Evolutionary conservation across 148 eudicot species (phyloP).

Genomic region (Vaccinium darrowii): DNA sequence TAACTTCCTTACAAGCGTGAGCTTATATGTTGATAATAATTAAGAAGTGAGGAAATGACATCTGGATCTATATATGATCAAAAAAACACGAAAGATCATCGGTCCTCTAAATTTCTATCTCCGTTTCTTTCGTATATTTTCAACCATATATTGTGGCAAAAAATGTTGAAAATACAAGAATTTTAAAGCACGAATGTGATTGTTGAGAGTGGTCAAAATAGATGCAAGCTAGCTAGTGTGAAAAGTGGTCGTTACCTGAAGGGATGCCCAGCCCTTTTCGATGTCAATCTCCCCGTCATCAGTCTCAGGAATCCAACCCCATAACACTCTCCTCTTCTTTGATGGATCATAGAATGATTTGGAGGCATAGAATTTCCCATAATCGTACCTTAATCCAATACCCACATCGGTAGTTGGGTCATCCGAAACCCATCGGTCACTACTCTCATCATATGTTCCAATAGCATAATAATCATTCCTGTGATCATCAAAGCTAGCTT

Average conservation of each 20-base stretch:
- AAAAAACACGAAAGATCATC: not conserved
- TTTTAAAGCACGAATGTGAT: not conserved
- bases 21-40: not conserved
- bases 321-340: slow-evolving; percentile 61
- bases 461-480: slow-evolving; percentile 68
- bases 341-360: slow-evolving; percentile 70
- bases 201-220: not conserved
- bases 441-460: slow-evolving; percentile 51
- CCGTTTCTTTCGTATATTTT: too few species aligned
- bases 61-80: not conserved
- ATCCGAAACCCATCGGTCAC: slow-evolving; percentile 61
- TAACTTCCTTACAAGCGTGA: not conserved
- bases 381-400: slow-evolving; percentile 65
- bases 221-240: not conserved
- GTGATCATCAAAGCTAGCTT: slow-evolving; percentile 72
- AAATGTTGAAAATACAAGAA: not conserved
- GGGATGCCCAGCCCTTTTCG: slow-evolving; percentile 72
- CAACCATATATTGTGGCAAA: not conserved
- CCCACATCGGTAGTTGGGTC: slow-evolving; percentile 63
- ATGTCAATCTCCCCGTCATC: slow-evolving; percentile 66
- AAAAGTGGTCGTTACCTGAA: slow-evolving; percentile 44
- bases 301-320: slow-evolving; percentile 76
- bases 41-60: not conserved
- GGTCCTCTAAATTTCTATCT: too few species aligned
- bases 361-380: slow-evolving; percentile 72